These are phyloP conservation scores for Chlorociboria aeruginascens DNA, from an alignment of 495 filamentous ascomycete genomes.

Conservation along the genomic window DNA sequence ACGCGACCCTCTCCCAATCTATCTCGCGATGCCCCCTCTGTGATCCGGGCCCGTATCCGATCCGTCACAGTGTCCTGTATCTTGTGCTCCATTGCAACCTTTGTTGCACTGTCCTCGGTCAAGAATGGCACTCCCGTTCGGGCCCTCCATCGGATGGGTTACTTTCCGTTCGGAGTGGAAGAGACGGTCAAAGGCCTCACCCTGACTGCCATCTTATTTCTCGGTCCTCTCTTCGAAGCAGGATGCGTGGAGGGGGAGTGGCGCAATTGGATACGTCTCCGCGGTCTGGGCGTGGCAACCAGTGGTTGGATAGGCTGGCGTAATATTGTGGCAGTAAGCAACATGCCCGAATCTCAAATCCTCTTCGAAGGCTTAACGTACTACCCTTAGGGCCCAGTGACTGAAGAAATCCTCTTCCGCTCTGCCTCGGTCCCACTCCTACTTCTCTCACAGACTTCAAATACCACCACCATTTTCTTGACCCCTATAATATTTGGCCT, in stretches of 20 bases:
- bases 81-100: slow-evolving; percentile 16
- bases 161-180: slow-evolving; percentile 55
- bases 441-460: slow-evolving; percentile 52
- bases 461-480: slow-evolving; percentile 55
- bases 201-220: slow-evolving; percentile 70
- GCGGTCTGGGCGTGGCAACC: slow-evolving; percentile 3
- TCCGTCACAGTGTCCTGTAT: slow-evolving; percentile 55
- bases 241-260: slow-evolving; percentile 60
- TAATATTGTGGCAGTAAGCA: slow-evolving; percentile 40
- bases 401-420: slow-evolving; percentile 90
- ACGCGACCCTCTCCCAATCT: slow-evolving; percentile 75
- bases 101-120: slow-evolving; percentile 9
- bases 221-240: slow-evolving; percentile 71
- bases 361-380: too few relatives aligned
- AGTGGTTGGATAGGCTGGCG: slow-evolving; percentile 41
- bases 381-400: slow-evolving; percentile 52
- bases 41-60: slow-evolving; percentile 77
- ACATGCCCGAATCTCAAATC: background rate
- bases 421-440: slow-evolving; percentile 72
- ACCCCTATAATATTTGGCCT: slow-evolving; percentile 89
- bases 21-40: slow-evolving; percentile 77
- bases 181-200: slow-evolving; percentile 47
- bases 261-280: slow-evolving; percentile 45
- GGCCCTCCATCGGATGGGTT: slow-evolving; percentile 52
- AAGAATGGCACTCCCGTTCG: background rate